A percentile compares a stretch with the other conserved stretches of the same genome.
phyloP scores from a whole-genome alignment of 208 protist species.

The Acanthamoeba triangularis region DNA sequence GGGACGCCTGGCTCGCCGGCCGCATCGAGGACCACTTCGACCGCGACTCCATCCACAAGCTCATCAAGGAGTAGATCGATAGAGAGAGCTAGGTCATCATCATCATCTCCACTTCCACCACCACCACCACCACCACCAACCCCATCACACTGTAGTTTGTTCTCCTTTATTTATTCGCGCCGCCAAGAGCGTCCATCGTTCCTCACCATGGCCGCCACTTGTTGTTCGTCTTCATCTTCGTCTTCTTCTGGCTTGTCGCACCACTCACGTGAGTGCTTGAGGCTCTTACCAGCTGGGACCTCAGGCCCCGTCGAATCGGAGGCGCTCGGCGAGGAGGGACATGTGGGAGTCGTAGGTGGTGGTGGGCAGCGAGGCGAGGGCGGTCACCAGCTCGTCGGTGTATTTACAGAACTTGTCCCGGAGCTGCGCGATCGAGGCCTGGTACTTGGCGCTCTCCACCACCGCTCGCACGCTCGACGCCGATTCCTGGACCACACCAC shows the following conservation, averaged over 20 bases:
- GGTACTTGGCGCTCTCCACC: slow-evolving; percentile 44
- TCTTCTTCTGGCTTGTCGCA: too few relatives aligned
- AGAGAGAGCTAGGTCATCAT: not conserved
- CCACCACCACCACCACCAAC: too few relatives aligned
- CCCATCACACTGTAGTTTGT: too few relatives aligned
- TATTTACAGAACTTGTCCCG: slow-evolving; percentile 47
- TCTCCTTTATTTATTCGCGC: too few relatives aligned
- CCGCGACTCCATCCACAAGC: slow-evolving; percentile 30
- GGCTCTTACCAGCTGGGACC: too few relatives aligned
- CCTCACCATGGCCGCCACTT: not conserved
- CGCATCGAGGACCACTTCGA: slow-evolving; percentile 38
- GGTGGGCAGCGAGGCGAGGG: slow-evolving; percentile 24
- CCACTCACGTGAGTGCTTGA: too few relatives aligned
- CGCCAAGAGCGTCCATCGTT: too few relatives aligned
- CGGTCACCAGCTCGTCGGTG: slow-evolving; percentile 16
- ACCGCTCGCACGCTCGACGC: not conserved
- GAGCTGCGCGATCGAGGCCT: slow-evolving; percentile 15
- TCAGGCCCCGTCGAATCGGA: not conserved
- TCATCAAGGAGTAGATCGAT: slow-evolving; percentile 17
- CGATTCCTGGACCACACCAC: not conserved
- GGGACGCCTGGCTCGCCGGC: slow-evolving; percentile 80
- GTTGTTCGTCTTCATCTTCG: not conserved
- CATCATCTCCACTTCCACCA: not conserved
- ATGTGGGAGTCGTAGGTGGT: slow-evolving; percentile 46
- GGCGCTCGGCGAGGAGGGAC: slow-evolving; percentile 37